Base-by-base conservation (phyloP, 345 rosid genomes). In the Alliaria petiolata region DNA sequence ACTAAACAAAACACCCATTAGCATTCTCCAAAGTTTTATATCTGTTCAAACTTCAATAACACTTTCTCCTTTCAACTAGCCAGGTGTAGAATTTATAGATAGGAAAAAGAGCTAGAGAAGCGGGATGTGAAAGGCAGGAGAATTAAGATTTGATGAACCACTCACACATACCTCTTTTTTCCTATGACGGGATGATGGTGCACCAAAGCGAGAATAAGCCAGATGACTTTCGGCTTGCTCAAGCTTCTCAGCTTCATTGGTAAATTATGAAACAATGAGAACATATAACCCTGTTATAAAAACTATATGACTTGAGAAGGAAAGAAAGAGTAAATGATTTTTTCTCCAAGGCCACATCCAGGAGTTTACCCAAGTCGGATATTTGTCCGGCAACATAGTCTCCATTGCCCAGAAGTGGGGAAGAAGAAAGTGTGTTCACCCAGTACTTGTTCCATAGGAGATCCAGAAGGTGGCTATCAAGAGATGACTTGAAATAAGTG, bases 301-400 rank as follows among this genome's bases (percentile, higher is more conserved):
- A 2, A 38, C 39, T 7, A n/a, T n/a, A 52, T 19, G 76, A 52
- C 34, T 67, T 16, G 13, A 14, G 25, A 51, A 26, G 50, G 3
- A 26, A 8, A 30, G 2, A 22, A 6, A 12, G 33, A 22, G 9
- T 2, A 14, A n/a, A 9, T 38, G 2, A 38, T 30, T 35, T 17
- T 34, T 50, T 8, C 35, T 43, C 38, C 6, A 55, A 17, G 3
- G 46, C 49, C 13, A 49, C 17, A 46, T 28, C 40, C 64, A 44
- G 46, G 54, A 58, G 55, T 5, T 83, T 86, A 92, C 99, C 99
- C 83, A 95, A 84, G 83, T 95, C 99, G 16, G 95, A 95, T 73
- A 92, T 89, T 79, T 95, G 99, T 53, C 99, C 99, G 0, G 98
- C 98, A 75, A 95, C 96, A 65, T 92, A 95, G 85, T 95, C 99